Conservation (phyloP, 768 basidiomycete genomes). For the Rhizopogon vinicolor region DNA sequence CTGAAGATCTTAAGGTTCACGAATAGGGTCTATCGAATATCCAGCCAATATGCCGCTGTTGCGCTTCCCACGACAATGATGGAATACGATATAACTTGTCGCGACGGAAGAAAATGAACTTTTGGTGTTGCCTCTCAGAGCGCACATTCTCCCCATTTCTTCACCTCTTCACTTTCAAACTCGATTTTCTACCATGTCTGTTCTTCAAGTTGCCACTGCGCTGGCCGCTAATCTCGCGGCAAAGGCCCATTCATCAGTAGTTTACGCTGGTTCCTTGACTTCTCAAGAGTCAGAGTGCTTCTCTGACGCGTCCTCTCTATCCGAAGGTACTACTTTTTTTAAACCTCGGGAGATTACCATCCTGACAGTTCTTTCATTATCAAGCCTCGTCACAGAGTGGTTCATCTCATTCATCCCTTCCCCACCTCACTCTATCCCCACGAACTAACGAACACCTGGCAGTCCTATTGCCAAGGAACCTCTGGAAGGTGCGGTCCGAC, state of each 20-base stretch:
- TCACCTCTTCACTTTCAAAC: slow-evolving; percentile 11
- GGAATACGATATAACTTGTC: slow-evolving; percentile 26
- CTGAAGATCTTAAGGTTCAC: neutral
- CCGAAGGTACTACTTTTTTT: slow-evolving; percentile 11
- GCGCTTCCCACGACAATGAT: slow-evolving; percentile 21
- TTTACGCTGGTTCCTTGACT: neutral
- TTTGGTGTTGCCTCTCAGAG: neutral
- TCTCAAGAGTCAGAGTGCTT: slow-evolving; percentile 7
- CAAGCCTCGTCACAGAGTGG: slow-evolving; percentile 20
- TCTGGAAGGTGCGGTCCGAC: slow-evolving; percentile 63
- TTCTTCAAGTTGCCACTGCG: slow-evolving; percentile 17
- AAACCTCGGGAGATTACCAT: neutral
- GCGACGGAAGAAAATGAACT: slow-evolving; percentile 15
- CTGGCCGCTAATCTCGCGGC: slow-evolving; percentile 19
- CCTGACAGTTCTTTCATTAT: neutral
- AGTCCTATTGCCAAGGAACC: slow-evolving; percentile 58
- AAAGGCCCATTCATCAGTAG: slow-evolving; percentile 9
- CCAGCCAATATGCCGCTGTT: neutral
- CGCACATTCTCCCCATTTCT: slow-evolving; percentile 2
- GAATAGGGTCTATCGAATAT: neutral
- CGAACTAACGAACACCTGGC: slow-evolving; percentile 70
- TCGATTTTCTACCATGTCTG: slow-evolving; percentile 18
- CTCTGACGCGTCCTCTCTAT: slow-evolving; percentile 13
- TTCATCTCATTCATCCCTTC: slow-evolving; percentile 13
- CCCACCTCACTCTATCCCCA: slow-evolving; percentile 11